phyloP scores from a whole-genome alignment of 805 yeast species.

The Candida boleticola region DNA sequence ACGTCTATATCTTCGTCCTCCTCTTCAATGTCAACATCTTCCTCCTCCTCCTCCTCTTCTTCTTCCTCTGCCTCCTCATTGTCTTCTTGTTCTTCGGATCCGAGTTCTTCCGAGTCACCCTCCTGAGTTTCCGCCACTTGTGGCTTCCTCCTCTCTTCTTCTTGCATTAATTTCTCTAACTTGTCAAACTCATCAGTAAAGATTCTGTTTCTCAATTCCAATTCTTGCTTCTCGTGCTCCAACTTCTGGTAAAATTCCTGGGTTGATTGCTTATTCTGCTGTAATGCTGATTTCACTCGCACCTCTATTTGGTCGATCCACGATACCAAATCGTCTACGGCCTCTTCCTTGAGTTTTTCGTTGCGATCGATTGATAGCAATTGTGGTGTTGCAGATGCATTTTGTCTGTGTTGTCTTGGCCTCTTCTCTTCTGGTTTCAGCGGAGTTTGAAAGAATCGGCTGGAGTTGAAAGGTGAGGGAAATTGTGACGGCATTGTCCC shows the following conservation, averaged over 20 bases:
- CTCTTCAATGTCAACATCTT: conserved; percentile 6
- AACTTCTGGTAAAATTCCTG: conserved; percentile 11
- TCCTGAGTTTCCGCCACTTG: background rate
- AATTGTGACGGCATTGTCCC: conserved; percentile 11
- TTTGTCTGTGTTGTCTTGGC: no score
- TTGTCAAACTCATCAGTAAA: conserved; percentile 26
- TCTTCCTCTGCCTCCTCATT: background rate
- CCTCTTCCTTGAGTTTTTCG: background rate
- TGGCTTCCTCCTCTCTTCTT: background rate
- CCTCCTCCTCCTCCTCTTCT: conserved; percentile 3
- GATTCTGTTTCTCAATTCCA: conserved; percentile 21
- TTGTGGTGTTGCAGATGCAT: background rate
- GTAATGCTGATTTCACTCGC: conserved; percentile 17
- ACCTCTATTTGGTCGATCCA: conserved; percentile 32
- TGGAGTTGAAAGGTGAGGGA: conserved; percentile 20
- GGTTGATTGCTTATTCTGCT: conserved; percentile 16
- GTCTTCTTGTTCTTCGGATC: conserved; percentile 2
- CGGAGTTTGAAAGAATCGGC: conserved; percentile 8
- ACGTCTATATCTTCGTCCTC: conserved; percentile 18
- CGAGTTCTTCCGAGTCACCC: conserved; percentile 1
- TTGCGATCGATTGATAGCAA: background rate
- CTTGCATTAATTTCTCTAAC: conserved; percentile 15
- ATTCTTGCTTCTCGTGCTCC: conserved; percentile 9
- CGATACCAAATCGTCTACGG: conserved; percentile 18
- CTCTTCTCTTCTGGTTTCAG: background rate